Evolutionary conservation across 306 rosid genomes (phyloP), one percentile per base, ranked within the genome.

Genomic region (Dicorynia guianensis): DNA sequence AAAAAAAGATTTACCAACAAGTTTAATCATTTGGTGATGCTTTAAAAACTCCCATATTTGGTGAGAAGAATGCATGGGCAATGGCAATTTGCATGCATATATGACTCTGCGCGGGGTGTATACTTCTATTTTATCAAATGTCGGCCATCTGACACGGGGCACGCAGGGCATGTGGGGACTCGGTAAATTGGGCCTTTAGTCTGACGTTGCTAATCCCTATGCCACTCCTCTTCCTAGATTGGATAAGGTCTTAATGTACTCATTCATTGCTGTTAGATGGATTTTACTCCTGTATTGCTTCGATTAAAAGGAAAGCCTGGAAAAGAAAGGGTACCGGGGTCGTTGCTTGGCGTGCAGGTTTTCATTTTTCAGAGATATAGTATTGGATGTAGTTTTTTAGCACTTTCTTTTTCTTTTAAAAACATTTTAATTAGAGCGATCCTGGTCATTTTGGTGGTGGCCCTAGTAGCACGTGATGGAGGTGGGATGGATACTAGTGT

Each of bases 401-500:
- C n/a, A n/a, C n/a, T n/a, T n/a, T 42, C 42, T 18, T 56, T 13
- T 11, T 0, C 5, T 7, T 35, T 13, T n/a, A n/a, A n/a, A n/a
- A n/a, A n/a, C n/a, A n/a, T 12, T 54, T 6, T 50, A n/a, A n/a
- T 52, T 20, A 4, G 17, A 38, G 38, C 7, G 40, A 25, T 25
- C 30, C 7, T 19, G 15, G 52, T 49, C 49, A 56, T 79, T 4
- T 11, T 35, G 13, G 59, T 46, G 43, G 81, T 50, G 85, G 79
- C 47, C 71, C 76, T 59, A 10, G 39, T 0, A 52, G 84, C 93
- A 93, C 85, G 89, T 85, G 96, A 90, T 75, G 42, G 84, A 38
- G 84, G 61, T 10, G 78, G 81, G 57, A 66, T 59, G 76, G 77
- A 50, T 62, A 19, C 13, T 47, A 4, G 59, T 19, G 71, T 40